phyloP scores from a whole-genome alignment of 2,329 filamentous ascomycete genomes.

The Calonectria crousiana region DNA sequence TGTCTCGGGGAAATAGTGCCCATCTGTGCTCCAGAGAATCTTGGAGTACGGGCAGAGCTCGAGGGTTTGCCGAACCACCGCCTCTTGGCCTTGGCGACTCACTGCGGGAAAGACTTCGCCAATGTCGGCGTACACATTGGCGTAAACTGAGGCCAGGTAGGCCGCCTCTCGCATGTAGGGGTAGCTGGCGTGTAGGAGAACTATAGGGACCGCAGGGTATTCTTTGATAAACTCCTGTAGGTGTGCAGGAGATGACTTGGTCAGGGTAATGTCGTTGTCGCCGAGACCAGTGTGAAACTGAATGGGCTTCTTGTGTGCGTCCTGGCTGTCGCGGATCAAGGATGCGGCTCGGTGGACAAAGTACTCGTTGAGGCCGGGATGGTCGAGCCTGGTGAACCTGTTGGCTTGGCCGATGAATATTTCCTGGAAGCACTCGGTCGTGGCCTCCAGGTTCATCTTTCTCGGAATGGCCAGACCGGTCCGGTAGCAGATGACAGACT shows the following conservation, averaged over 20 bases:
- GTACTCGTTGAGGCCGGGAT: conserved; percentile 76
- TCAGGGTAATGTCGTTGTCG: conserved; percentile 80
- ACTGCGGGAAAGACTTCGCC: conserved; percentile 86
- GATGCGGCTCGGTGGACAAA: conserved; percentile 74
- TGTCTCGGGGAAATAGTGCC: conserved; percentile 83
- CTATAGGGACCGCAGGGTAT: conserved; percentile 78
- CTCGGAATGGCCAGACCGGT: conserved; percentile 74
- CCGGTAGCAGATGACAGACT: conserved; percentile 85
- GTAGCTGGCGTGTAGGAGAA: conserved; percentile 84
- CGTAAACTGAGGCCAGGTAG: conserved; percentile 81
- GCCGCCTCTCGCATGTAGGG: conserved; percentile 84
- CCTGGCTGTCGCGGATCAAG: conserved; percentile 62
- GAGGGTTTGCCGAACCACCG: conserved; percentile 76
- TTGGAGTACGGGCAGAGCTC: conserved; percentile 82
- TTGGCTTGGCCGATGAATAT: conserved; percentile 47
- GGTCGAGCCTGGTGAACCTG: conserved; percentile 67
- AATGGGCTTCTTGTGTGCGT: conserved; percentile 73
- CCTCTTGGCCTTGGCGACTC: conserved; percentile 80
- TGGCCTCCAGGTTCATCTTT: conserved; percentile 56
- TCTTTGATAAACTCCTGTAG: conserved; percentile 79
- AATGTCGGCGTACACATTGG: conserved; percentile 85
- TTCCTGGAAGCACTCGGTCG: conserved; percentile 52
- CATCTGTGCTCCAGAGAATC: conserved; percentile 84
- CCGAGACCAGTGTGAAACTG: conserved; percentile 89
- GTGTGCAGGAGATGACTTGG: conserved; percentile 79